Conservation (phyloP, 2,329 filamentous ascomycete genomes). For the Phaeophleospora eucalypticola region DNA sequence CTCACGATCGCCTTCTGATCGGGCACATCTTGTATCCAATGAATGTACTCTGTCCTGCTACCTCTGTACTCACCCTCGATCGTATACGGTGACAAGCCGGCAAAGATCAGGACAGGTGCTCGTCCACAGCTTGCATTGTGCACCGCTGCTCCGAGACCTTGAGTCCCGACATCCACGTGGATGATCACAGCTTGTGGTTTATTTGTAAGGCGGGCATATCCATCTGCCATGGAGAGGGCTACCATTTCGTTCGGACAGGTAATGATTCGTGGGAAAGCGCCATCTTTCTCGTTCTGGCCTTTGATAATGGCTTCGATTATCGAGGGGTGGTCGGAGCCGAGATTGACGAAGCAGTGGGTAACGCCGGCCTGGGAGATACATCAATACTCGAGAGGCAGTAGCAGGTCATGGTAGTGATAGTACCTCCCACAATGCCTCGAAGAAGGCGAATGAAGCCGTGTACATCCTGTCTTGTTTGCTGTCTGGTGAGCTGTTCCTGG, state of each 20-base stretch:
- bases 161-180: constrained; percentile 78
- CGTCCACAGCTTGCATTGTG: constrained; percentile 75
- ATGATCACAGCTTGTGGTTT: constrained; percentile 74
- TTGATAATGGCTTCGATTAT: constrained; percentile 79
- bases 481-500: not conserved
- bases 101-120: constrained; percentile 72
- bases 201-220: constrained; percentile 67
- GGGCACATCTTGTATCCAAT: constrained; percentile 81
- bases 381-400: not conserved
- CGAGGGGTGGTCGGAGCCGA: constrained; percentile 69
- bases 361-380: constrained; percentile 46
- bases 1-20: constrained; percentile 75
- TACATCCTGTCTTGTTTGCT: constrained; percentile 41
- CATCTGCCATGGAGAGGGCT: constrained; percentile 72
- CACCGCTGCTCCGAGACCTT: constrained; percentile 71
- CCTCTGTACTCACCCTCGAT: constrained; percentile 73
- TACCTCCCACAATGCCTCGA: constrained; percentile 73
- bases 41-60: constrained; percentile 76
- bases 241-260: constrained; percentile 87
- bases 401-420: constrained; percentile 4
- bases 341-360: constrained; percentile 60
- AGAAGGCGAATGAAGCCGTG: constrained; percentile 76
- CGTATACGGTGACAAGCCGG: constrained; percentile 71
- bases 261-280: constrained; percentile 66
- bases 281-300: constrained; percentile 62